A percentile compares a stretch with the other conserved stretches of the same genome.
Evolutionary conservation across 225 moss, liverwort and hornwort genomes (phyloP).

Genomic region (Marchantia polymorpha): DNA sequence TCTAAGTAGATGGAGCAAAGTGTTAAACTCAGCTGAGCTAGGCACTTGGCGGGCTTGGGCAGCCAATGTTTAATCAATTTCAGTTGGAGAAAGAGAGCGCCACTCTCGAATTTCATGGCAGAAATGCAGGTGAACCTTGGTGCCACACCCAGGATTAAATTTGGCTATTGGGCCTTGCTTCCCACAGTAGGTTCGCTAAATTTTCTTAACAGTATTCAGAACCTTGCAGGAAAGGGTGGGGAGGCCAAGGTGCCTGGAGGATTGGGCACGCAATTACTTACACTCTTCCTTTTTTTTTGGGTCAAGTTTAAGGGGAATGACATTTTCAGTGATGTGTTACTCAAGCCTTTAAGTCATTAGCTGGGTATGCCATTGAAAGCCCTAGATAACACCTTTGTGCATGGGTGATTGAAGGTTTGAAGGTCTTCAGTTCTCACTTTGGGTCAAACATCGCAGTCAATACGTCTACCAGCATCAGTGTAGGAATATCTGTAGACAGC

Average conservation of each 20-base stretch:
- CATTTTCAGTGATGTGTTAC: neutral
- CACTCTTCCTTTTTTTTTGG: neutral
- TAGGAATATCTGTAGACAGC: no score
- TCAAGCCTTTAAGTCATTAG: neutral
- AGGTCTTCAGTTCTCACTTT: no score
- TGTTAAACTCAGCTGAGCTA: conserved; percentile 25
- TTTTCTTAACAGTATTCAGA: neutral
- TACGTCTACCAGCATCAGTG: no score
- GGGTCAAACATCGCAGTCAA: no score
- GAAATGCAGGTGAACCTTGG: conserved; percentile 31
- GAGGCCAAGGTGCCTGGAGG: neutral
- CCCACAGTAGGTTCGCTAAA: conserved; percentile 3
- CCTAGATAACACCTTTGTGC: neutral
- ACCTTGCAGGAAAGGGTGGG: neutral
- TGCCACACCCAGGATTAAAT: conserved; percentile 24
- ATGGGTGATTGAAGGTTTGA: neutral
- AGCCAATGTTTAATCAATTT: conserved; percentile 26
- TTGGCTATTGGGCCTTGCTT: conserved; percentile 11
- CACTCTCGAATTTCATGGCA: conserved; percentile 21
- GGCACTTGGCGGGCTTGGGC: conserved; percentile 24
- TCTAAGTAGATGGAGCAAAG: conserved; percentile 29
- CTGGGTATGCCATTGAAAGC: neutral
- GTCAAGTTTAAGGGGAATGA: neutral
- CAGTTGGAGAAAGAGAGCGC: conserved; percentile 29
- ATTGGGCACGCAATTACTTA: neutral